These are phyloP conservation scores for Alternaria sp. DNA, from an alignment of 2,329 filamentous ascomycete species.

Conservation along the genomic window DNA sequence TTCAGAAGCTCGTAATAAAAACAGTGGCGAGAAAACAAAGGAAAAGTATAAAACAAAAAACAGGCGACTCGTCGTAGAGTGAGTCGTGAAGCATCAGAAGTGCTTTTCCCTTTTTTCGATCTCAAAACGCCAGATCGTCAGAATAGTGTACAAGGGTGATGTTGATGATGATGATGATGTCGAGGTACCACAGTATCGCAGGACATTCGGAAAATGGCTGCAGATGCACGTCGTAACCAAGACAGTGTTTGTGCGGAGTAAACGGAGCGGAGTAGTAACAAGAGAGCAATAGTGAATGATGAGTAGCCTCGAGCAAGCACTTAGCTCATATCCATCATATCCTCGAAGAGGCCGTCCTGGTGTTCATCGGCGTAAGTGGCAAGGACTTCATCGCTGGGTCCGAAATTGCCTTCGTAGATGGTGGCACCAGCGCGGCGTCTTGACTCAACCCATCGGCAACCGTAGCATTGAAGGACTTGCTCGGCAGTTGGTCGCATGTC, in stretches of 20 bases:
- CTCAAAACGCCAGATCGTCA: conserved; percentile 20
- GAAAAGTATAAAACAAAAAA: conserved; percentile 15
- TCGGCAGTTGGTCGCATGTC: conserved; percentile 73
- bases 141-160: conserved; percentile 13
- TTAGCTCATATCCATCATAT: conserved; percentile 65
- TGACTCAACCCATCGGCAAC: conserved; percentile 78
- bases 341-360: conserved; percentile 46
- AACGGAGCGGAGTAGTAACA: neutral
- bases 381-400: conserved; percentile 72
- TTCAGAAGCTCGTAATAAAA: conserved; percentile 13
- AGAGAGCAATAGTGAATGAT: neutral
- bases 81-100: conserved; percentile 20
- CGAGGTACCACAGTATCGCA: conserved; percentile 10
- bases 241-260: conserved; percentile 1
- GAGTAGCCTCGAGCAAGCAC: neutral
- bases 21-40: conserved; percentile 11
- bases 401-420: conserved; percentile 95
- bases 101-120: conserved; percentile 15
- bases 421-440: conserved; percentile 88
- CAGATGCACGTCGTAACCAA: conserved; percentile 17
- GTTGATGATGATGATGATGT: conserved; percentile 10
- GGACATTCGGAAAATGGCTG: conserved; percentile 16
- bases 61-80: conserved; percentile 1
- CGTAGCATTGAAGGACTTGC: conserved; percentile 74
- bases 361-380: conserved; percentile 51